Evolutionary conservation across 1,284 basidiomycete species (phyloP).

Genomic region (Sporisorium iseilematis-ciliati): DNA sequence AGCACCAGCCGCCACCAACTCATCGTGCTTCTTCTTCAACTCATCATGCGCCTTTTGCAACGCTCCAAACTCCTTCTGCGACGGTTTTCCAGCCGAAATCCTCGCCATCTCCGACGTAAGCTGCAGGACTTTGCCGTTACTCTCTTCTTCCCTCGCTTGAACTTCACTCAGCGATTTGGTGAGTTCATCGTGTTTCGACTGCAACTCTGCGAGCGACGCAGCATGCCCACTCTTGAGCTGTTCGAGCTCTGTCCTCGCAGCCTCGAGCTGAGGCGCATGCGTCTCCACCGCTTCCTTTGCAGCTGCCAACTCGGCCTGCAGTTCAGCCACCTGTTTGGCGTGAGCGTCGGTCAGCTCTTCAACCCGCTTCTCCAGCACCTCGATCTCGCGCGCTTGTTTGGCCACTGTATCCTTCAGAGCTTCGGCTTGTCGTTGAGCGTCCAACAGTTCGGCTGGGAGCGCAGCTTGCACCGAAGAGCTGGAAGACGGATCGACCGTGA

Average conservation of each 20-base stretch:
- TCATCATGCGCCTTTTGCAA: constrained; percentile 38
- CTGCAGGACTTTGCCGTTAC: constrained; percentile 33
- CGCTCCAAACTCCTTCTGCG: constrained; percentile 30
- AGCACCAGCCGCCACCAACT: constrained; percentile 4
- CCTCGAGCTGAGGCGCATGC: constrained; percentile 26
- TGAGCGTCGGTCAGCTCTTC: constrained; percentile 42
- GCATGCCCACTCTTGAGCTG: constrained; percentile 30
- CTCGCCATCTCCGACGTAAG: constrained; percentile 41
- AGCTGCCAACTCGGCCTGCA: constrained; percentile 14
- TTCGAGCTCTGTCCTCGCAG: constrained; percentile 23
- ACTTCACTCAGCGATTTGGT: constrained; percentile 17
- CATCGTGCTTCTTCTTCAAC: constrained; percentile 44
- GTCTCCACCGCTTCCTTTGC: constrained; percentile 14
- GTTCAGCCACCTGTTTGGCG: constrained; percentile 2
- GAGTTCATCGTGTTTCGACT: constrained; percentile 24
- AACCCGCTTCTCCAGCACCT: constrained; percentile 39
- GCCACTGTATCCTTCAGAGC: constrained; percentile 51
- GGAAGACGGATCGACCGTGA: constrained; percentile 59
- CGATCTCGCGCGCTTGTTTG: constrained; percentile 51
- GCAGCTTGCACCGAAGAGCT: constrained; percentile 43
- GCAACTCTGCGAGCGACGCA: constrained; percentile 20
- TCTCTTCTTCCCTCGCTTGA: constrained; percentile 18
- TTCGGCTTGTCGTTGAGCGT: constrained; percentile 62
- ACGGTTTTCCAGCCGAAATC: constrained; percentile 26
- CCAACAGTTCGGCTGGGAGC: constrained; percentile 58